phyloP scores from a whole-genome alignment of 2,329 filamentous ascomycete genomes.

The Fusarium neocosmosporiellum region DNA sequence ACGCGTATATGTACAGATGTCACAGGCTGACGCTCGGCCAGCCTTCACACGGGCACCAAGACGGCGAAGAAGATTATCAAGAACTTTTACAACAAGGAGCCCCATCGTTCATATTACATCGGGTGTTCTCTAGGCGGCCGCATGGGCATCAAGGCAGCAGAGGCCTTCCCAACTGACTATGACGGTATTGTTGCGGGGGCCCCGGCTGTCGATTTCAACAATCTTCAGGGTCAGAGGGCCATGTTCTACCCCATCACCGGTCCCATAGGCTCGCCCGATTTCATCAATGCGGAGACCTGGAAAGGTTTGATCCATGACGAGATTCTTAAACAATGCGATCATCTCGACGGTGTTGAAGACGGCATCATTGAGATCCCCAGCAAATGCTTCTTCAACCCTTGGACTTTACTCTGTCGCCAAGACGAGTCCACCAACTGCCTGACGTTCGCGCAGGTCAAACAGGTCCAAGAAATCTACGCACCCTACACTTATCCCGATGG shows the following conservation, averaged over 20 bases:
- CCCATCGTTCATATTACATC: conserved; percentile 62
- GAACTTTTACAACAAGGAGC: conserved; percentile 56
- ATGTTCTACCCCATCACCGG: conserved; percentile 30
- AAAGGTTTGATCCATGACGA: conserved; percentile 51
- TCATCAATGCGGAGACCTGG: conserved; percentile 8
- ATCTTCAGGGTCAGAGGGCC: conserved; percentile 46
- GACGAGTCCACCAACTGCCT: not conserved
- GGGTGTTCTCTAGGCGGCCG: conserved; percentile 71
- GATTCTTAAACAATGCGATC: conserved; percentile 62
- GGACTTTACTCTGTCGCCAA: not conserved
- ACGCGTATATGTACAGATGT: not conserved
- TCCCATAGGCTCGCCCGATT: not conserved
- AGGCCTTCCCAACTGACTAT: conserved; percentile 66
- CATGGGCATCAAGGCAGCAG: conserved; percentile 65
- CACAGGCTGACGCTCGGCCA: not conserved
- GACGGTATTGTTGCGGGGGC: conserved; percentile 61
- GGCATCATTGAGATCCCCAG: conserved; percentile 52
- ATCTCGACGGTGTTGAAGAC: conserved; percentile 60
- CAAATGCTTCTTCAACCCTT: conserved; percentile 3
- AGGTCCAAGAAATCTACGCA: conserved; percentile 15
- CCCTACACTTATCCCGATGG: conserved; percentile 14
- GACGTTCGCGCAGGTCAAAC: not conserved
- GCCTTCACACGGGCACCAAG: conserved; percentile 20
- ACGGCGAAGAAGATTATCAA: conserved; percentile 10
- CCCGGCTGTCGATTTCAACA: conserved; percentile 59